These are phyloP conservation scores for Leptoxyphium fumago DNA, from an alignment of 2,329 filamentous ascomycete species.

Conservation along the genomic window DNA sequence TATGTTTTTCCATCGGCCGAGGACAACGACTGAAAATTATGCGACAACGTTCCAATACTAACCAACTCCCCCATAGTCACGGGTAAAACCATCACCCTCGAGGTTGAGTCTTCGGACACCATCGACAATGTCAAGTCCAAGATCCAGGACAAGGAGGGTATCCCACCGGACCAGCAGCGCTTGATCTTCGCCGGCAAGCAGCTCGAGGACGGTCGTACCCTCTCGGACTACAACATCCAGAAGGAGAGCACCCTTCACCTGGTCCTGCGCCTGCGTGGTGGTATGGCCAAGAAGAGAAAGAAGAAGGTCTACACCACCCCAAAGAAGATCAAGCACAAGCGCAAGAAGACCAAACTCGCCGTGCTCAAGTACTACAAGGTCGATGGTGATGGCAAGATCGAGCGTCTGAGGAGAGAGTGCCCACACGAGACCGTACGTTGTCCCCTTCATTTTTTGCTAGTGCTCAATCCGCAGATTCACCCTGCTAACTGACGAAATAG, in stretches of 20 bases:
- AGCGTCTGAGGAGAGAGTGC: constrained; percentile 97
- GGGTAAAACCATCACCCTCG: constrained; percentile 99
- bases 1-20: no score
- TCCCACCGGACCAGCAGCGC: constrained; percentile 97
- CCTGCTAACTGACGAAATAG: constrained; percentile 36
- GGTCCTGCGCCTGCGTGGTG: constrained; percentile 94
- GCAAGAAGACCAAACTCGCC: constrained; percentile 99
- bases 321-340: constrained; percentile 99
- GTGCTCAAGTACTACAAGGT: constrained; percentile 99
- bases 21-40: no score
- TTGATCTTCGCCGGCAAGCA: constrained; percentile 99
- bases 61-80: constrained; percentile 40
- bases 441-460: not conserved
- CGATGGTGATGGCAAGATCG: constrained; percentile 98
- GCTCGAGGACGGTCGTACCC: constrained; percentile 97
- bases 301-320: constrained; percentile 99
- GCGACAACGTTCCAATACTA: not conserved
- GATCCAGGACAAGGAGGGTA: constrained; percentile 95
- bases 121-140: constrained; percentile 99
- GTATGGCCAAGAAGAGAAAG: constrained; percentile 96
- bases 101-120: constrained; percentile 99
- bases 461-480: not conserved
- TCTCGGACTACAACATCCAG: constrained; percentile 99
- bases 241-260: constrained; percentile 99
- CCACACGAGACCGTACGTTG: constrained; percentile 68